A percentile compares a stretch with the other conserved stretches of the same genome.
Evolutionary conservation across 192 early-diverging fungal species (phyloP).

Genomic region (Diversispora eburnea): DNA sequence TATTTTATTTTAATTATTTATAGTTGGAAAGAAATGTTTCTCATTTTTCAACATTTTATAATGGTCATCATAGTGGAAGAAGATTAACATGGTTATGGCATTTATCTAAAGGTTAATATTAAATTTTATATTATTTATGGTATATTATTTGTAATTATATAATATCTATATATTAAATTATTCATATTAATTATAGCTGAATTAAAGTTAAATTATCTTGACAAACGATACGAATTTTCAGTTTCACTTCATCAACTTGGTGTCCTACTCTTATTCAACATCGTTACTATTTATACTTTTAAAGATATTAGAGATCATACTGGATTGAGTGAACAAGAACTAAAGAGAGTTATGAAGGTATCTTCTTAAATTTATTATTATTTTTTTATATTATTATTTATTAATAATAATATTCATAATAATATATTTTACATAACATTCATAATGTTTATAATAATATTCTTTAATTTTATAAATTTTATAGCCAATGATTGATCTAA

Average conservation of each 20-base stretch:
- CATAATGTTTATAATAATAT: neutral
- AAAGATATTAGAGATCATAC: constrained; percentile 56
- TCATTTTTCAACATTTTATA: constrained; percentile 72
- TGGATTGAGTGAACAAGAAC: constrained; percentile 50
- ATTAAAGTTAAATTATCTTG: constrained; percentile 57
- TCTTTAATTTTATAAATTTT: neutral
- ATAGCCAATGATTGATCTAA: constrained; percentile 55
- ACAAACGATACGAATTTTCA: constrained; percentile 77
- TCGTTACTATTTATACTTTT: constrained; percentile 39
- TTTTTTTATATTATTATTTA: no score
- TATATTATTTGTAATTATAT: neutral
- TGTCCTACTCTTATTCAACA: constrained; percentile 68
- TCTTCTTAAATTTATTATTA: neutral
- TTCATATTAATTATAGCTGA: constrained; percentile 48
- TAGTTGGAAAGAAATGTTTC: constrained; percentile 66
- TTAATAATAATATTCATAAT: neutral
- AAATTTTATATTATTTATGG: neutral
- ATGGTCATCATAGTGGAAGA: constrained; percentile 66
- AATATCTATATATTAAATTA: neutral
- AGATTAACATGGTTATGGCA: constrained; percentile 81
- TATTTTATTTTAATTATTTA: neutral
- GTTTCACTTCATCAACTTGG: constrained; percentile 69
- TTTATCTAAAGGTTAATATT: constrained; percentile 61
- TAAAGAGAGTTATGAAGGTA: constrained; percentile 52
- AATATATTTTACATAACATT: neutral